Evolutionary conservation across 2,329 filamentous ascomycete species (phyloP), one percentile per base, ranked within the genome.

Genomic region (Colletotrichum sp.): DNA sequence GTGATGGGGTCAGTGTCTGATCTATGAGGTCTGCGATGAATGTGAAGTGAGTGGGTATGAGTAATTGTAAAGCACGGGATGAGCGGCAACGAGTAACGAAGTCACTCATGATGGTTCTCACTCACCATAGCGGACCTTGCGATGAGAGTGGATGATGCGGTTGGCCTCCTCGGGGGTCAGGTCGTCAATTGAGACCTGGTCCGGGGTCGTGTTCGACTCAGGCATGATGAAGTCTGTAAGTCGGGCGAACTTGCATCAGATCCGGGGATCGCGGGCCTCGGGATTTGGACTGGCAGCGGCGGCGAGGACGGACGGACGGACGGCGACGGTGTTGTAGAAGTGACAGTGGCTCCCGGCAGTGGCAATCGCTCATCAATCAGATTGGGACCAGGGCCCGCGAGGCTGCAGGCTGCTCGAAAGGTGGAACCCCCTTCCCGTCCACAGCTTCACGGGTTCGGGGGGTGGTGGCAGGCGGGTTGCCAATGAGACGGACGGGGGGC

Each of bases 51-150:
- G 65, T 16, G 26, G 32, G 1, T 24, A 59, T 63, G 57, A 63
- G 57, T 62, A 16, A 36, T 12, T 16, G n/a, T 39, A 12, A 67
- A 52, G 64, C 36, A 44, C 7, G 16, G 36, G 18, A 18, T 49
- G 18, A 49, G 34, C 21, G 30, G 62, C 34, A 64, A 6, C 34
- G 24, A 62, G 32, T 8, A 4, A 4, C 18, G 16, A 49, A 18
- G 21, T 26, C 16, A 30, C n/a, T 24, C 21, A 36, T 49, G 28
- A n/a, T 52, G n/a, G 60, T 24, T 36, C 65, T 64, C 62, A 86
- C 91, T 82, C 88, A 93, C 92, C 92, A 83, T 93, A 93, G 81
- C 92, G 89, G 72, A 93, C 92, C 83, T 93, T 93, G 79, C 92
- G 90, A 82, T 93, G 92, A 68, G 91, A 93, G 82, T 93, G 92